These are phyloP conservation scores for Hanseniaspora occidentalis DNA, from an alignment of 805 yeast species.

Conservation along the genomic window DNA sequence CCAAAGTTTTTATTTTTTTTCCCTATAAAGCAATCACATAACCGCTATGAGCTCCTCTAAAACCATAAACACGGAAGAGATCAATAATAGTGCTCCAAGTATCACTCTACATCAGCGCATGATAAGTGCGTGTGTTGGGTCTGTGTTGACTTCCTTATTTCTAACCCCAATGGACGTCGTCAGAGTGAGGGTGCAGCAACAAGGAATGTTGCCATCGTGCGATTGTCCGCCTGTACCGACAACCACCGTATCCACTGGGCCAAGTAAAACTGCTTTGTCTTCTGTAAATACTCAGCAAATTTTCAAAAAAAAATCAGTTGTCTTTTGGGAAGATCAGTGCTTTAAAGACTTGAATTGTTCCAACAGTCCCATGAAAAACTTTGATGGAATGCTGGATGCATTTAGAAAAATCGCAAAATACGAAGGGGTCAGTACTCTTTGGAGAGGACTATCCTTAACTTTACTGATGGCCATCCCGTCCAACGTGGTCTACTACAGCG, in stretches of 20 bases:
- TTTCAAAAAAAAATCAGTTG: slow-evolving; percentile 6
- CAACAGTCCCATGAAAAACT: slow-evolving; percentile 16
- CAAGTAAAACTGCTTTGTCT: no score
- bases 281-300: neutral
- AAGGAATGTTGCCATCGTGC: slow-evolving; percentile 44
- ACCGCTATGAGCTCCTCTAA: no score
- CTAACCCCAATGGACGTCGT: slow-evolving; percentile 79
- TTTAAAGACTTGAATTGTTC: slow-evolving; percentile 22
- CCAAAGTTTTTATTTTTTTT: no score
- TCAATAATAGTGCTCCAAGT: no score
- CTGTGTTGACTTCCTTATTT: slow-evolving; percentile 56
- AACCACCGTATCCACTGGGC: no score
- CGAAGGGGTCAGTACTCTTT: slow-evolving; percentile 70
- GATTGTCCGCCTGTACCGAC: slow-evolving; percentile 17
- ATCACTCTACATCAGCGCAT: slow-evolving; percentile 49
- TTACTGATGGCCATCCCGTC: slow-evolving; percentile 85
- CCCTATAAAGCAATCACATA: no score
- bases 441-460: slow-evolving; percentile 82
- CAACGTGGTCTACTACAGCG: slow-evolving; percentile 86
- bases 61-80: no score
- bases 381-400: slow-evolving; percentile 68
- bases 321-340: slow-evolving; percentile 24
- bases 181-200: slow-evolving; percentile 66
- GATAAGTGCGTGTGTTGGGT: slow-evolving; percentile 71
- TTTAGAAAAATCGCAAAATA: slow-evolving; percentile 46